Percentiles rank a stretch among this genome's conserved stretches.
Conservation (phyloP, 129 eudicot genomes). For the Helianthus annuus region DNA sequence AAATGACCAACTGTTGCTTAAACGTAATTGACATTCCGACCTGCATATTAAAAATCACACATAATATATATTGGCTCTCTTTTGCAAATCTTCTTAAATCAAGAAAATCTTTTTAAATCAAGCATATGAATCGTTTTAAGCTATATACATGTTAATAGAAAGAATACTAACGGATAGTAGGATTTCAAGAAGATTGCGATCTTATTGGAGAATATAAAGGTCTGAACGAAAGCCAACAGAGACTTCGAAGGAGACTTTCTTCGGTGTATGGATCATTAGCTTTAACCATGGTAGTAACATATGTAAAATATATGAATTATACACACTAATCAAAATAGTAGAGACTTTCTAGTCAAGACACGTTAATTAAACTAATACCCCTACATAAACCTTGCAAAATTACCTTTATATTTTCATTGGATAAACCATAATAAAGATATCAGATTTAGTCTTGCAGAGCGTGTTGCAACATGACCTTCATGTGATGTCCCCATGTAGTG, state of each 20-base stretch:
- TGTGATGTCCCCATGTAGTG: too few species aligned
- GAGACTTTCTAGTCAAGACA: not conserved
- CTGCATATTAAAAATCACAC: too few species aligned
- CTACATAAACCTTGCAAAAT: constrained; percentile 1
- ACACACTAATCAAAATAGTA: not conserved
- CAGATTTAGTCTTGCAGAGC: too few species aligned
- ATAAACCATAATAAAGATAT: too few species aligned
- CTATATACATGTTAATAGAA: not conserved
- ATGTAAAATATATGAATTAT: not conserved
- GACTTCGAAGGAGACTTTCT: constrained; percentile 60
- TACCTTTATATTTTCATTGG: constrained; percentile 37
- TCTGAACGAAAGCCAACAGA: constrained; percentile 82
- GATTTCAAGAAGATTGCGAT: constrained; percentile 93
- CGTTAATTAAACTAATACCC: not conserved
- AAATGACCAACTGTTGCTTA: too few species aligned
- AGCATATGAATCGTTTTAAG: constrained; percentile 15
- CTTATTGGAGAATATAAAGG: constrained; percentile 76
- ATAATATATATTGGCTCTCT: too few species aligned
- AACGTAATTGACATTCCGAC: too few species aligned
- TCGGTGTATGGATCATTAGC: constrained; percentile 37
- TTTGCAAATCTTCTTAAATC: too few species aligned
- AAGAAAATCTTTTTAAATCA: not conserved
- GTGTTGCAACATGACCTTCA: too few species aligned
- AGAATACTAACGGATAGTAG: constrained; percentile 73
- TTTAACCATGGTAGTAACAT: too few species aligned